Evolutionary conservation across 1,284 basidiomycete genomes (phyloP).

Genomic region (Ustilago curta): DNA sequence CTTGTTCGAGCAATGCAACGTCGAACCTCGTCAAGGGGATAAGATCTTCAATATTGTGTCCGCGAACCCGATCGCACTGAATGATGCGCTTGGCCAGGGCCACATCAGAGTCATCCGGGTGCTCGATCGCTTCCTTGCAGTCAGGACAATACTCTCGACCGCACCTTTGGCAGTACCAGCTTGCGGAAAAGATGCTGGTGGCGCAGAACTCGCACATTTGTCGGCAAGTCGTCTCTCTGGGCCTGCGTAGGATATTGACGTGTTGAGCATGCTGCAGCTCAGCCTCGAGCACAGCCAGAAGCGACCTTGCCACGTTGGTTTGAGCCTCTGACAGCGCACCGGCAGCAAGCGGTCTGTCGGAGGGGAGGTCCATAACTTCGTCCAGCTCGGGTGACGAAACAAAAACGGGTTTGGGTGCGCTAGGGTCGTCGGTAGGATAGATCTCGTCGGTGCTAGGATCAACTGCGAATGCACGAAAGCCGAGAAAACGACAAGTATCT

Average conservation of each 20-base stretch:
- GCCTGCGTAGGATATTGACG: constrained; percentile 21
- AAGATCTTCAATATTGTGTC: constrained; percentile 73
- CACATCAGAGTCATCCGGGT: constrained; percentile 14
- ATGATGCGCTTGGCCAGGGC: constrained; percentile 35
- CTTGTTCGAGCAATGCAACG: constrained; percentile 75
- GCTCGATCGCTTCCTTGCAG: constrained; percentile 78
- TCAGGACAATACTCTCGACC: constrained; percentile 88
- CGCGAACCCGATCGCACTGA: constrained; percentile 26
- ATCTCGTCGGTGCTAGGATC: constrained; percentile 18
- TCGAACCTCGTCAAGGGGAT: constrained; percentile 79
- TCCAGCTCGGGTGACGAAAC: constrained; percentile 30
- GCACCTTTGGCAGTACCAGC: constrained; percentile 88
- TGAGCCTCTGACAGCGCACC: constrained; percentile 12
- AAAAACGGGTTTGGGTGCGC: constrained; percentile 10
- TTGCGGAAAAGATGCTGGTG: constrained; percentile 88
- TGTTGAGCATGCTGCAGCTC: constrained; percentile 43
- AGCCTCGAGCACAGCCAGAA: constrained; percentile 28
- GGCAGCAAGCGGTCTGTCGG: constrained; percentile 16
- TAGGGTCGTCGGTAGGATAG: neutral
- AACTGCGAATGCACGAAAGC: constrained; percentile 38
- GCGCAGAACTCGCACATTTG: constrained; percentile 80
- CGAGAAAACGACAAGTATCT: constrained; percentile 46
- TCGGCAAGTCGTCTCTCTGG: constrained; percentile 45
- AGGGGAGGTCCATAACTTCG: constrained; percentile 30
- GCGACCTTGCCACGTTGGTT: constrained; percentile 24